Conservation (phyloP, 2,329 filamentous ascomycete genomes). For the Alternaria burnsii region DNA sequence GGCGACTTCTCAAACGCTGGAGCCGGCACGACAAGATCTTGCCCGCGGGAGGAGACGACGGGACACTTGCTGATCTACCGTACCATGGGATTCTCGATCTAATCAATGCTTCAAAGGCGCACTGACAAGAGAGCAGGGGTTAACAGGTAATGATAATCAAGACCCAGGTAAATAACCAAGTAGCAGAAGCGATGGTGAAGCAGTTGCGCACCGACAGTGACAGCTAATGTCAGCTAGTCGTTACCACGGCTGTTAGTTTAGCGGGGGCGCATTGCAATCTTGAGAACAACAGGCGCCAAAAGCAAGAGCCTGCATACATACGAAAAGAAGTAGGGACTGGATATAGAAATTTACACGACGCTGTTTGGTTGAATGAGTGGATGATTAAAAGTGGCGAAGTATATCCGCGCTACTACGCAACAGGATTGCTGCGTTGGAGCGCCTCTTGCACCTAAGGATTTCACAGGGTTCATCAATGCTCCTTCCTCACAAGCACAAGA, state of each 20-base stretch:
- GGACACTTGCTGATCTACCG: conserved; percentile 46
- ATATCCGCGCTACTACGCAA: conserved; percentile 43
- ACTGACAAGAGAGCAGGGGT: conserved; percentile 42
- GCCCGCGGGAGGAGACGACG: conserved; percentile 42
- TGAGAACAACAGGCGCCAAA: conserved; percentile 39
- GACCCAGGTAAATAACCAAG: conserved; percentile 28
- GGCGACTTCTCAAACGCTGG: conserved; percentile 47
- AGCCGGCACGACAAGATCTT: conserved; percentile 46
- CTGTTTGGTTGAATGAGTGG: conserved; percentile 46
- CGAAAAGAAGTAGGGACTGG: conserved; percentile 43
- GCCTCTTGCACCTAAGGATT: conserved; percentile 41
- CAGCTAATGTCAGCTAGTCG: conserved; percentile 35
- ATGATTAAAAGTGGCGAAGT: conserved; percentile 53
- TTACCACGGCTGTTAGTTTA: conserved; percentile 28
- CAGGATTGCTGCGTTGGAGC: conserved; percentile 35
- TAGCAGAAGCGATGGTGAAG: conserved; percentile 32
- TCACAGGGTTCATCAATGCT: conserved; percentile 39
- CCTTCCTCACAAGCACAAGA: conserved; percentile 29
- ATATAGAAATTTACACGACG: conserved; percentile 42
- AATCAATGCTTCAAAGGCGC: conserved; percentile 37
- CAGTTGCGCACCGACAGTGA: conserved; percentile 37
- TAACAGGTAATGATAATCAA: conserved; percentile 32
- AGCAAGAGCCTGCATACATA: conserved; percentile 40
- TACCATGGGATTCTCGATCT: conserved; percentile 43
- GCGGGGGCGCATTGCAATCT: conserved; percentile 39